Evolutionary conservation across 805 yeast genomes (phyloP).

Genomic region (Candida nanaspora): DNA sequence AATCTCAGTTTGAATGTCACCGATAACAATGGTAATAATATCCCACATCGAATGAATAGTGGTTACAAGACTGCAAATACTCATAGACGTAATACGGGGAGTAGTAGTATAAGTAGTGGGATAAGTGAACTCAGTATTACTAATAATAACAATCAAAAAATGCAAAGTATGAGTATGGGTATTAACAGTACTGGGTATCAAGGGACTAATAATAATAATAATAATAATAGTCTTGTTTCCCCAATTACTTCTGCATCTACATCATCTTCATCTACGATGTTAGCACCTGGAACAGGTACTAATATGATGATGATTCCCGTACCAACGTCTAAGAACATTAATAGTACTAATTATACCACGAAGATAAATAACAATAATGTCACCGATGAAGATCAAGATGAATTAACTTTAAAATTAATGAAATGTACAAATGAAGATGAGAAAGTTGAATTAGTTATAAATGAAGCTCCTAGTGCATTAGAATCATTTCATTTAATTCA

Average conservation of each 20-base stretch:
- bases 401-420: background rate
- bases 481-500: too few relatives aligned
- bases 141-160: too few relatives aligned
- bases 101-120: background rate
- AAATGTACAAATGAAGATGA: background rate
- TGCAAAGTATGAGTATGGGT: too few relatives aligned
- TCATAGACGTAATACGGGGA: background rate
- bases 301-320: too few relatives aligned
- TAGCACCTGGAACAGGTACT: too few relatives aligned
- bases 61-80: background rate
- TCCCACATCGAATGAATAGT: background rate
- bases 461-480: background rate
- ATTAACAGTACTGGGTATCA: too few relatives aligned
- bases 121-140: background rate
- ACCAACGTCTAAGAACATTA: too few relatives aligned
- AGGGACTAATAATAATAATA: too few relatives aligned
- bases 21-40: background rate
- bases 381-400: background rate
- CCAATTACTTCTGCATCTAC: too few relatives aligned
- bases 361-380: background rate
- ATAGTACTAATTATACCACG: background rate
- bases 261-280: too few relatives aligned
- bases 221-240: too few relatives aligned
- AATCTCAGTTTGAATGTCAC: background rate
- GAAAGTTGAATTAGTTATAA: background rate